A percentile compares a stretch with the other conserved stretches of the same genome.
Conservation (phyloP, 768 basidiomycete genomes). For the Suillus tomentosus region DNA sequence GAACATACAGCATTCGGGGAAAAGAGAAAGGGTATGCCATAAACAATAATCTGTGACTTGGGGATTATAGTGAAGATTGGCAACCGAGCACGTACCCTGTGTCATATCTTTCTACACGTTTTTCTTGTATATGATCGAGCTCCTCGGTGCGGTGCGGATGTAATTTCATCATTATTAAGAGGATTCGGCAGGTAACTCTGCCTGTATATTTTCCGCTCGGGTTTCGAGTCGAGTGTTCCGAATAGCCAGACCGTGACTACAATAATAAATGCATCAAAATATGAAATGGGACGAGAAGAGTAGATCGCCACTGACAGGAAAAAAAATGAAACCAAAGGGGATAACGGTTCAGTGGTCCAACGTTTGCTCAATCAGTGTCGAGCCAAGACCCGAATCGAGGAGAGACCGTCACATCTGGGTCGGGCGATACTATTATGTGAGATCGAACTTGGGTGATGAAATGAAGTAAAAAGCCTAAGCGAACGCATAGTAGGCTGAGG, state of each 20-base stretch:
- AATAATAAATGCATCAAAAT: no score
- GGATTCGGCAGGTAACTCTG: slow-evolving; percentile 64
- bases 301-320: slow-evolving; percentile 50
- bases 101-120: slow-evolving; percentile 47
- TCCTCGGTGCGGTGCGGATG: slow-evolving; percentile 32
- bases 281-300: slow-evolving; percentile 17
- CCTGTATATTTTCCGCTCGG: slow-evolving; percentile 22
- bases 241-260: slow-evolving; percentile 25
- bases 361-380: not conserved
- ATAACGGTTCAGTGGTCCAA: not conserved
- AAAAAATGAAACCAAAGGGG: slow-evolving; percentile 67
- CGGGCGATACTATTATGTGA: not conserved
- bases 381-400: not conserved
- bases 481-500: slow-evolving; percentile 39
- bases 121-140: slow-evolving; percentile 31
- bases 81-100: slow-evolving; percentile 27
- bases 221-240: slow-evolving; percentile 47
- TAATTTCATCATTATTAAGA: slow-evolving; percentile 52
- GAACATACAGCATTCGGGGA: slow-evolving; percentile 1
- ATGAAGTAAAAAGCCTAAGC: not conserved
- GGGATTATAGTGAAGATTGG: not conserved
- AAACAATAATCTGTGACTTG: not conserved
- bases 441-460: not conserved
- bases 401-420: not conserved
- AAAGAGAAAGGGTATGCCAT: slow-evolving; percentile 8